Conservation (phyloP, 176 grass and related monocot genomes). For the Triticum turgidum region DNA sequence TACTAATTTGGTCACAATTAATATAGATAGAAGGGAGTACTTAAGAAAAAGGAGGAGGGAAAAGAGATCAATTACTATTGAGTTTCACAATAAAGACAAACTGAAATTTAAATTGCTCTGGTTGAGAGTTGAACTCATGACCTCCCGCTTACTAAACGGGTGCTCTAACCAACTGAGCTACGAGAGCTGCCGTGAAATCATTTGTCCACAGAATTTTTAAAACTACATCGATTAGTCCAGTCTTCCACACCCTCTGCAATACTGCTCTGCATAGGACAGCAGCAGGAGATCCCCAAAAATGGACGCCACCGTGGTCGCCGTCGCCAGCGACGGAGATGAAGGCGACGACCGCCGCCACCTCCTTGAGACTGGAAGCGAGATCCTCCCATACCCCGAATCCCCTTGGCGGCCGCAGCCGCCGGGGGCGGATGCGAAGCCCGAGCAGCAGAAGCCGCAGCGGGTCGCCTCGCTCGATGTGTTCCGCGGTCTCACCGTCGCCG, state of each 20-base stretch:
- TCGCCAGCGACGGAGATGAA: constrained; percentile 40
- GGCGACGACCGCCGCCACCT: constrained; percentile 37
- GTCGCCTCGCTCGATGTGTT: constrained; percentile 87
- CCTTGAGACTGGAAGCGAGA: constrained; percentile 31
- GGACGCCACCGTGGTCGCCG: constrained; percentile 30
- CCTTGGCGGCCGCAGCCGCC: not conserved
- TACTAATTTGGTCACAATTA: too few relatives aligned
- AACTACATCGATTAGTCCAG: not conserved
- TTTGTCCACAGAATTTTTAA: not conserved
- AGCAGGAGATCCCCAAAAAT: constrained; percentile 28
- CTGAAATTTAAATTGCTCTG: constrained; percentile 39
- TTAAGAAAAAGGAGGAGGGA: too few relatives aligned
- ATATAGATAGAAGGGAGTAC: too few relatives aligned
- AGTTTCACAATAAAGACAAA: too few relatives aligned
- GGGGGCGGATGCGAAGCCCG: constrained; percentile 7
- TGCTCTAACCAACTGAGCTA: constrained; percentile 99
- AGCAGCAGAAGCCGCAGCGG: constrained; percentile 46
- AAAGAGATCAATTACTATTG: too few relatives aligned
- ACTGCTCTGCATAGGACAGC: not conserved
- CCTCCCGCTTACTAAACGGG: constrained; percentile 98
- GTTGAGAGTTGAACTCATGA: constrained; percentile 96
- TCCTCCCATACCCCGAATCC: constrained; percentile 34
- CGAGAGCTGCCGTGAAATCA: constrained; percentile 24
- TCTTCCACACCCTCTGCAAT: not conserved
- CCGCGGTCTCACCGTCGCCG: constrained; percentile 87